Conservation (phyloP, 352 stramenopile genomes). For the Phytophthora cajani region DNA sequence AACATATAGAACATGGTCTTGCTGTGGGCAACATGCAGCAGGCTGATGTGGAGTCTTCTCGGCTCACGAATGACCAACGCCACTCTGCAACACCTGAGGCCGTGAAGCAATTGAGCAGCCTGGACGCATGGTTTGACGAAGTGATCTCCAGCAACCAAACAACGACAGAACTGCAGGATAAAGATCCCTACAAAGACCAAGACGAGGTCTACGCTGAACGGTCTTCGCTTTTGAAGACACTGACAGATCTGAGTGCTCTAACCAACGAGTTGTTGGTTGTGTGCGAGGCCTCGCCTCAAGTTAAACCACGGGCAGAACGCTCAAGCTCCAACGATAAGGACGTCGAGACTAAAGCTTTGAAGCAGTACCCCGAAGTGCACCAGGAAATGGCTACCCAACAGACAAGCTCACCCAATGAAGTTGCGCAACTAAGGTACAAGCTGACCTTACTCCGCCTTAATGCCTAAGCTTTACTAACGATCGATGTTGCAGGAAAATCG, state of each 20-base stretch:
- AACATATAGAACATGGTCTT: slow-evolving; percentile 2
- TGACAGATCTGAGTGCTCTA: slow-evolving; percentile 24
- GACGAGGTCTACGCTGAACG: slow-evolving; percentile 7
- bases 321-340: not conserved
- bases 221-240: slow-evolving; percentile 23
- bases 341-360: not conserved
- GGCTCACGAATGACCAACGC: not conserved
- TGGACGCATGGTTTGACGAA: slow-evolving; percentile 61
- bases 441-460: not conserved
- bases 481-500: slow-evolving; percentile 42
- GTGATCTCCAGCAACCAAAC: slow-evolving; percentile 37
- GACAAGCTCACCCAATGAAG: slow-evolving; percentile 7
- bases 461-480: not conserved
- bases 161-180: not conserved
- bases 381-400: not conserved
- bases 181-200: not conserved
- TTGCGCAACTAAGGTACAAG: slow-evolving; percentile 26
- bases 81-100: not conserved
- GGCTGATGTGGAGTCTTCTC: slow-evolving; percentile 29
- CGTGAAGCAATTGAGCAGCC: slow-evolving; percentile 51
- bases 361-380: not conserved
- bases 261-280: slow-evolving; percentile 32
- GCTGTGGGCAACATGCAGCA: slow-evolving; percentile 24
- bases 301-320: not conserved
- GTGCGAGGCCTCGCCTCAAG: slow-evolving; percentile 12